A percentile compares a stretch with the other conserved stretches of the same genome.
These are phyloP conservation scores for Cystofilobasidium bisporidii DNA, from an alignment of 768 basidiomycete species.

Conservation along the genomic window DNA sequence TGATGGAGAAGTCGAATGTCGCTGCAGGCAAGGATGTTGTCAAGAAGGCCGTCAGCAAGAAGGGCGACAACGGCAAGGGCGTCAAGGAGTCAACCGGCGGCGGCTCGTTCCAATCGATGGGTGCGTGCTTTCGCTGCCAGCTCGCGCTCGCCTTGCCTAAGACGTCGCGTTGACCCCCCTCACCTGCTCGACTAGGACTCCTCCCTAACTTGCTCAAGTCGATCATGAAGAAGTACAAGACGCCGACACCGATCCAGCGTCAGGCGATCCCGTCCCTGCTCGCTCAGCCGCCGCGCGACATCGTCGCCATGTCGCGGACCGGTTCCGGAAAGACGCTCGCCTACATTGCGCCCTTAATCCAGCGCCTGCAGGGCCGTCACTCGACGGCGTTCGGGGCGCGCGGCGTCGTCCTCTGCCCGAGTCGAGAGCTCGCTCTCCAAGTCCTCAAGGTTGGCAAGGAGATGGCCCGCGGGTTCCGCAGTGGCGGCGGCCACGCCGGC, in stretches of 20 bases:
- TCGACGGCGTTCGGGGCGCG: slow-evolving; percentile 69
- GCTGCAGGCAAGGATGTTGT: slow-evolving; percentile 66
- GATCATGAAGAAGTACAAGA: slow-evolving; percentile 83
- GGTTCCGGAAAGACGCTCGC: slow-evolving; percentile 97
- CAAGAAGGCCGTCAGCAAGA: slow-evolving; percentile 53
- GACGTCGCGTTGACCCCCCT: slow-evolving; percentile 16
- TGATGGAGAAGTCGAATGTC: slow-evolving; percentile 61
- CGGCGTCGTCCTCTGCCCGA: slow-evolving; percentile 79
- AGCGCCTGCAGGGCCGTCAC: slow-evolving; percentile 73
- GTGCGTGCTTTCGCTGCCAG: slow-evolving; percentile 44
- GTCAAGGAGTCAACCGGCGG: slow-evolving; percentile 73
- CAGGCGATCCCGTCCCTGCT: slow-evolving; percentile 77
- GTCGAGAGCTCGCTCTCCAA: slow-evolving; percentile 88
- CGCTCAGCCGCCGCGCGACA: slow-evolving; percentile 71
- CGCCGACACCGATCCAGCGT: slow-evolving; percentile 93
- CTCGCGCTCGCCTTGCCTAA: slow-evolving; percentile 5
- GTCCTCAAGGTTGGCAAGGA: slow-evolving; percentile 90
- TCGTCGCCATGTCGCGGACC: slow-evolving; percentile 97
- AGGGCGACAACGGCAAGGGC: slow-evolving; percentile 55
- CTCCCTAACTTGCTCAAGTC: slow-evolving; percentile 73
- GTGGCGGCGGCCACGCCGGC: slow-evolving; percentile 56
- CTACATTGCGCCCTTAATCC: slow-evolving; percentile 84
- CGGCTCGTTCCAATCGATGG: slow-evolving; percentile 94
- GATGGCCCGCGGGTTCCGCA: slow-evolving; percentile 69
- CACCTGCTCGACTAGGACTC: slow-evolving; percentile 49